Evolutionary conservation across 106 monocot genomes (phyloP).

Genomic region (Acorus calamus): DNA sequence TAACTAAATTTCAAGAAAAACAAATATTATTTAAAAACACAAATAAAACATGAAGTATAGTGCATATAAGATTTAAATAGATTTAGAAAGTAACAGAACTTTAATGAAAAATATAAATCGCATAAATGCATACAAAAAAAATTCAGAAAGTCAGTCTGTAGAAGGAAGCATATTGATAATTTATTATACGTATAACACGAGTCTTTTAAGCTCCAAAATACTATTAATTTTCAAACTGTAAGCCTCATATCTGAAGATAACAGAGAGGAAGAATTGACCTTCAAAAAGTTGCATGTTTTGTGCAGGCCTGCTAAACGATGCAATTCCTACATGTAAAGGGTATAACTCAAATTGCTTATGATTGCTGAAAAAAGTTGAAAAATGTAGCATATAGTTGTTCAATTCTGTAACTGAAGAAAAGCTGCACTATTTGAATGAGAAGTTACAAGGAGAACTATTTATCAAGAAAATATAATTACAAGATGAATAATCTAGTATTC

Average conservation of each 20-base stretch:
- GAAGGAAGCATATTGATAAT: not conserved
- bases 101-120: too few relatives aligned
- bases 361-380: not conserved
- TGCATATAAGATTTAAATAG: too few relatives aligned
- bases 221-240: too few relatives aligned
- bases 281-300: slow-evolving; percentile 66
- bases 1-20: too few relatives aligned
- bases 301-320: slow-evolving; percentile 48
- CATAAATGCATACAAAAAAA: too few relatives aligned
- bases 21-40: too few relatives aligned
- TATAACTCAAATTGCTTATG: not conserved
- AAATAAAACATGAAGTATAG: too few relatives aligned
- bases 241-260: not conserved
- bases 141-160: slow-evolving; percentile 98
- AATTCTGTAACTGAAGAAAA: slow-evolving; percentile 68
- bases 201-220: too few relatives aligned
- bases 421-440: slow-evolving; percentile 32
- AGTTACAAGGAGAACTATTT: not conserved
- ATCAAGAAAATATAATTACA: not conserved
- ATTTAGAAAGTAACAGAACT: too few relatives aligned
- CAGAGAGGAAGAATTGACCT: slow-evolving; percentile 27
- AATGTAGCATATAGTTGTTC: slow-evolving; percentile 33
- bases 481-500: too few relatives aligned
- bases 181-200: not conserved
- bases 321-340: slow-evolving; percentile 44